phyloP scores from a whole-genome alignment of 352 stramenopile genomes.

The Globisporangium viniferum region DNA sequence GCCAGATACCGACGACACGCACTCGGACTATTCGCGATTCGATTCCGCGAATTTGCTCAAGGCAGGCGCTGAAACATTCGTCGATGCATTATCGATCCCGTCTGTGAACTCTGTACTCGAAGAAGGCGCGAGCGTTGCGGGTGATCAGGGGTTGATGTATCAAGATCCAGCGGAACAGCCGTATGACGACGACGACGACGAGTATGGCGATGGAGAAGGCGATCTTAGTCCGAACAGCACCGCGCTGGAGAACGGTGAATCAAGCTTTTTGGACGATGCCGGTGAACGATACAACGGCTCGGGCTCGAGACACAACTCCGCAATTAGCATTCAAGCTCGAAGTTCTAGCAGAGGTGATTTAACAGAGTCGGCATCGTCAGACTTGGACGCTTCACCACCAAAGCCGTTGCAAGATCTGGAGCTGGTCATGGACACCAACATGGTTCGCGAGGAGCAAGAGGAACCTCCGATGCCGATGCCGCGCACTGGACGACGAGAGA shows the following conservation, averaged over 20 bases:
- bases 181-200: constrained; percentile 45
- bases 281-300: constrained; percentile 10
- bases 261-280: constrained; percentile 17
- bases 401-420: constrained; percentile 18
- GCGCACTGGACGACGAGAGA: constrained; percentile 13
- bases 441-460: constrained; percentile 20
- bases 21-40: constrained; percentile 45
- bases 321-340: constrained; percentile 6
- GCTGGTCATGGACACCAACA: constrained; percentile 21
- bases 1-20: constrained; percentile 74
- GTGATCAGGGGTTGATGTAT: constrained; percentile 10
- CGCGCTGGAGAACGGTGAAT: constrained; percentile 7
- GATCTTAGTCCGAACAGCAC: constrained; percentile 5
- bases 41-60: constrained; percentile 23
- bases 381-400: constrained; percentile 11
- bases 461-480: constrained; percentile 8
- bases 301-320: constrained; percentile 7
- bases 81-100: constrained; percentile 16
- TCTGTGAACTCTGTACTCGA: constrained; percentile 17
- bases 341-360: constrained; percentile 36
- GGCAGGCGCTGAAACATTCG: constrained; percentile 11
- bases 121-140: constrained; percentile 12
- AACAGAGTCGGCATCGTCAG: constrained; percentile 25
- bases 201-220: constrained; percentile 25
- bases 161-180: constrained; percentile 24